These are phyloP conservation scores for Scedosporium apiospermum DNA, from an alignment of 2,329 filamentous ascomycete genomes.

Conservation along the genomic window DNA sequence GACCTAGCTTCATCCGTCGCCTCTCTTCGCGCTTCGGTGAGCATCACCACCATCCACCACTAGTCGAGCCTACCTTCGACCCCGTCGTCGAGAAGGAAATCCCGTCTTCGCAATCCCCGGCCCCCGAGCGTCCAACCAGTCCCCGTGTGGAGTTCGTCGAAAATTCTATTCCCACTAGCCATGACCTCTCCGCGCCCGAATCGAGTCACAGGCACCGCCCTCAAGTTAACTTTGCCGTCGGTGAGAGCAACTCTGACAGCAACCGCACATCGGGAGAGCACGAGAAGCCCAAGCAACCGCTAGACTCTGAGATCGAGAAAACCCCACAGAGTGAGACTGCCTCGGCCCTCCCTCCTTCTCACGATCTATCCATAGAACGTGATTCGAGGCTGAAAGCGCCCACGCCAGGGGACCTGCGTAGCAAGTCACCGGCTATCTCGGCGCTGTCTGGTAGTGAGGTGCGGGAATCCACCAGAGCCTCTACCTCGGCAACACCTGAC, in stretches of 20 bases:
- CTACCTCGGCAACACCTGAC: neutral
- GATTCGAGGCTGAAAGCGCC: neutral
- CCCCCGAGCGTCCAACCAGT: neutral
- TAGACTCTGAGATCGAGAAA: neutral
- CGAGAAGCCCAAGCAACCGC: neutral
- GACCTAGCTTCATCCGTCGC: slow-evolving; percentile 37
- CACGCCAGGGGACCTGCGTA: neutral
- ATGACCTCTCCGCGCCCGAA: neutral
- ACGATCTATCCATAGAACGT: no score
- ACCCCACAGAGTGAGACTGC: neutral
- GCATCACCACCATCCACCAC: slow-evolving; percentile 6
- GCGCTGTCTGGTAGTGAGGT: neutral
- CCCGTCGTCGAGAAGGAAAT: neutral
- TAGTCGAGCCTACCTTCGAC: slow-evolving; percentile 5
- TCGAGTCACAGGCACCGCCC: neutral
- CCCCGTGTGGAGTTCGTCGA: neutral
- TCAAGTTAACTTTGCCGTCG: neutral
- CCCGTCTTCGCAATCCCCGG: neutral
- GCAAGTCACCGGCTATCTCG: neutral
- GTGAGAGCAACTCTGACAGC: neutral
- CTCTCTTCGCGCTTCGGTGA: slow-evolving; percentile 31
- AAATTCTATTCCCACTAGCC: neutral
- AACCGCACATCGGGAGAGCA: neutral
- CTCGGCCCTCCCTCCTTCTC: neutral
- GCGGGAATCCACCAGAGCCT: neutral